phyloP scores from a whole-genome alignment of 2,329 filamentous ascomycete species.

The Calycina herbarum region DNA sequence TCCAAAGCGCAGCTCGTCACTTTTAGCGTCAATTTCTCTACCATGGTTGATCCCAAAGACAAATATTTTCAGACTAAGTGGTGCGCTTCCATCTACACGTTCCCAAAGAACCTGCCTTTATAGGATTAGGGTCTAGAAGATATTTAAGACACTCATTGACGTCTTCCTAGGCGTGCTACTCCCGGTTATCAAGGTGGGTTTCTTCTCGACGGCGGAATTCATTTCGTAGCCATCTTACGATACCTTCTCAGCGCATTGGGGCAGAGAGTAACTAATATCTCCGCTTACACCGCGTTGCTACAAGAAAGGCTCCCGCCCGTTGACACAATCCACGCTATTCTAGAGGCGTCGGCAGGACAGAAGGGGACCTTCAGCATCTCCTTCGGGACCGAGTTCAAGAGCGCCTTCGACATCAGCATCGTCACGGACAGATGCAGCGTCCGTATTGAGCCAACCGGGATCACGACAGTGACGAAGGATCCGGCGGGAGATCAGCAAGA shows the following conservation, averaged over 20 bases:
- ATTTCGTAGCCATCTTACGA: constrained; percentile 65
- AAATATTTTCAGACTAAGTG: too few relatives aligned
- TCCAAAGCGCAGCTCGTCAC: too few relatives aligned
- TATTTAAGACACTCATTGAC: constrained; percentile 3
- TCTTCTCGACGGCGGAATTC: constrained; percentile 73
- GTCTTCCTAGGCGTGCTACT: constrained; percentile 1
- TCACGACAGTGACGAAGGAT: too few relatives aligned
- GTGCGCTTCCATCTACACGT: too few relatives aligned
- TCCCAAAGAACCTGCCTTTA: too few relatives aligned
- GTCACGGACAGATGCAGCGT: too few relatives aligned
- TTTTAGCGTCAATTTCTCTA: too few relatives aligned
- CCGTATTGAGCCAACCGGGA: too few relatives aligned
- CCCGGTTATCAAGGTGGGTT: constrained; percentile 76
- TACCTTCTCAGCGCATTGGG: constrained; percentile 50
- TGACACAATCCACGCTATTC: constrained; percentile 37
- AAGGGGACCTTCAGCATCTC: constrained; percentile 35
- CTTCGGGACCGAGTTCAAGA: constrained; percentile 34
- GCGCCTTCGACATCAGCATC: not conserved
- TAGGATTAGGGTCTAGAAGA: too few relatives aligned
- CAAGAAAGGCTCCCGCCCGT: constrained; percentile 35
- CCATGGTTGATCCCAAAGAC: too few relatives aligned
- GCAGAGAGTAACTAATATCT: constrained; percentile 28
- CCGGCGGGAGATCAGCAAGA: too few relatives aligned
- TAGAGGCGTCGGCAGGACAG: constrained; percentile 34
- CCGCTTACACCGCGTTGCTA: constrained; percentile 33